Evolutionary conservation across 2,329 filamentous ascomycete genomes (phyloP).

Genomic region (Nemania abortiva): DNA sequence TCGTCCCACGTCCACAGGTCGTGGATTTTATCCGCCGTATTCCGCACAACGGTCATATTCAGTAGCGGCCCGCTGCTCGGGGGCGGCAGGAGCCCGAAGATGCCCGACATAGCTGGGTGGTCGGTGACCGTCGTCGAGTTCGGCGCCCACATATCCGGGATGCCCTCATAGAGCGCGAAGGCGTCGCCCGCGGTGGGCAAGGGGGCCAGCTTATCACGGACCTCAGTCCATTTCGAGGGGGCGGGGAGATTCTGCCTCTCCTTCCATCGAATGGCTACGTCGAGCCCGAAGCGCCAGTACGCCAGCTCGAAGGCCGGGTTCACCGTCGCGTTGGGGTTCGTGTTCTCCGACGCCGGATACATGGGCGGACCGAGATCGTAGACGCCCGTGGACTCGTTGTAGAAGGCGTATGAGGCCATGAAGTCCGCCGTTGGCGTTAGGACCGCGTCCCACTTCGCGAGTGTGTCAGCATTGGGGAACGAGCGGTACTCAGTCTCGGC

Average conservation of each 20-base stretch:
- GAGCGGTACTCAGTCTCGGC: slow-evolving; percentile 67
- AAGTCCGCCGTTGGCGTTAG: slow-evolving; percentile 67
- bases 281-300: slow-evolving; percentile 72
- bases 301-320: slow-evolving; percentile 72
- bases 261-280: slow-evolving; percentile 66
- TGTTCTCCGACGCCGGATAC: slow-evolving; percentile 67
- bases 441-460: slow-evolving; percentile 66
- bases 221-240: slow-evolving; percentile 60
- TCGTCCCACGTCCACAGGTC: slow-evolving; percentile 56
- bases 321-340: slow-evolving; percentile 65
- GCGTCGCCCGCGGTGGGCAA: slow-evolving; percentile 63
- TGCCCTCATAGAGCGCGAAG: slow-evolving; percentile 67
- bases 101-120: slow-evolving; percentile 58
- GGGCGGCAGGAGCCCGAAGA: slow-evolving; percentile 59
- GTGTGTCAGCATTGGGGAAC: slow-evolving; percentile 56
- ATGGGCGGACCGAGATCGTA: slow-evolving; percentile 64
- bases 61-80: slow-evolving; percentile 53
- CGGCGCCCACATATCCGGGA: slow-evolving; percentile 57
- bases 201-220: slow-evolving; percentile 65
- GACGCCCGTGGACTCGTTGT: slow-evolving; percentile 61
- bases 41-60: slow-evolving; percentile 52
- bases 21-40: slow-evolving; percentile 56
- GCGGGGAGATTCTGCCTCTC: slow-evolving; percentile 57
- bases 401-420: slow-evolving; percentile 69
- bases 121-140: slow-evolving; percentile 56